phyloP scores from a whole-genome alignment of 768 basidiomycete genomes.

The Rhodocollybia butyracea region DNA sequence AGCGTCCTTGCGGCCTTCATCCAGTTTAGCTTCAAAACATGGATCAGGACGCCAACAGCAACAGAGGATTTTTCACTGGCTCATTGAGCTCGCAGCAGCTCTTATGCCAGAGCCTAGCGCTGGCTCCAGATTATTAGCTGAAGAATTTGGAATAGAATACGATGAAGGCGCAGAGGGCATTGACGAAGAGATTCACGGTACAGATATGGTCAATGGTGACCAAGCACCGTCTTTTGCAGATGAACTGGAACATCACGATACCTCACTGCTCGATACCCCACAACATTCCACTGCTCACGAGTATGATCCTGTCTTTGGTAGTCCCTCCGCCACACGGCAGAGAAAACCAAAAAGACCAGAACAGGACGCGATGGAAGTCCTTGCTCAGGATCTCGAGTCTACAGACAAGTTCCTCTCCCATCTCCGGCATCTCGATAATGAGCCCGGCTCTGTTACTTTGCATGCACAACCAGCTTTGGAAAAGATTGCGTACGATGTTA shows the following conservation, averaged over 20 bases:
- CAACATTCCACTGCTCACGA: conserved; percentile 28
- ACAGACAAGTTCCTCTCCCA: conserved; percentile 76
- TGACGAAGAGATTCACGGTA: conserved; percentile 37
- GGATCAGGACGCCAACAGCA: conserved; percentile 40
- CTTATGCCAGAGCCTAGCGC: conserved; percentile 84
- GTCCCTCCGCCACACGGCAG: conserved; percentile 27
- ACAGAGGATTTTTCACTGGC: conserved; percentile 74
- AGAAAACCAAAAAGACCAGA: conserved; percentile 29
- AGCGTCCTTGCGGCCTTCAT: conserved; percentile 45
- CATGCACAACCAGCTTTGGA: conserved; percentile 53
- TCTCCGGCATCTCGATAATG: conserved; percentile 66
- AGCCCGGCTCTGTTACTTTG: conserved; percentile 29
- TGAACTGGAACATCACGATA: conserved; percentile 30
- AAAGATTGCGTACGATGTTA: conserved; percentile 68
- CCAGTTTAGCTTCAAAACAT: conserved; percentile 32
- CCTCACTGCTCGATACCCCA: conserved; percentile 25
- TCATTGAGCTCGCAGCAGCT: conserved; percentile 82
- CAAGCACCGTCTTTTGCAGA: conserved; percentile 40
- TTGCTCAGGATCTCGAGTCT: conserved; percentile 70
- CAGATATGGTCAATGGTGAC: conserved; percentile 21
- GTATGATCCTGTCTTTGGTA: conserved; percentile 44
- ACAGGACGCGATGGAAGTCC: conserved; percentile 68
- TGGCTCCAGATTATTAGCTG: conserved; percentile 74
- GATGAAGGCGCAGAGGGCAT: conserved; percentile 86
- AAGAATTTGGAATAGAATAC: conserved; percentile 88